Conservation (phyloP, 495 filamentous ascomycete species). For the Daldinia vernicosa region DNA sequence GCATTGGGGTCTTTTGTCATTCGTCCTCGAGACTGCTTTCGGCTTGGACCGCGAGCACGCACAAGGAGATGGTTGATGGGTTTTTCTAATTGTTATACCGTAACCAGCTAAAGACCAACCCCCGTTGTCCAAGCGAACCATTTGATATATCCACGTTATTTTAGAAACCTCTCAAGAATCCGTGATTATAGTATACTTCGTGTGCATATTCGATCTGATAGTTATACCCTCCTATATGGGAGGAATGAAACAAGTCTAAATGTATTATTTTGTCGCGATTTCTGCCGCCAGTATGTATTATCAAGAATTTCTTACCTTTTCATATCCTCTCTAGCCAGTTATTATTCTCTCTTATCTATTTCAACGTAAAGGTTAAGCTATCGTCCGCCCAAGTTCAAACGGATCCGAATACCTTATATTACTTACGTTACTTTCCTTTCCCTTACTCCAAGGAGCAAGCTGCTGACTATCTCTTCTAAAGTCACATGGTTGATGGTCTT, state of each 20-base stretch:
- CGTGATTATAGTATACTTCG: background rate
- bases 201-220: background rate
- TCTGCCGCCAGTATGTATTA: background rate
- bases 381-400: too few relatives aligned
- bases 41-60: background rate
- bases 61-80: background rate
- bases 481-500: conserved; percentile 27
- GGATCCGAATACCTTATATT: too few relatives aligned
- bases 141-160: background rate
- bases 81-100: background rate
- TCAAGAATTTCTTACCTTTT: background rate
- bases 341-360: too few relatives aligned
- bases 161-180: too few relatives aligned
- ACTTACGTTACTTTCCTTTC: too few relatives aligned
- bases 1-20: conserved; percentile 4
- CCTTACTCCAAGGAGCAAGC: background rate
- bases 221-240: background rate
- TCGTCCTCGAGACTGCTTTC: conserved; percentile 4
- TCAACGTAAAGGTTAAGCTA: too few relatives aligned
- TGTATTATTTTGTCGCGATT: background rate
- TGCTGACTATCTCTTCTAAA: background rate
- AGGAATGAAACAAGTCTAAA: background rate
- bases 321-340: too few relatives aligned
- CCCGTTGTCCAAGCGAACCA: background rate
- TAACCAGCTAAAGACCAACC: background rate